phyloP scores from a whole-genome alignment of 2,329 filamentous ascomycete species.

The Verticillium longisporum region DNA sequence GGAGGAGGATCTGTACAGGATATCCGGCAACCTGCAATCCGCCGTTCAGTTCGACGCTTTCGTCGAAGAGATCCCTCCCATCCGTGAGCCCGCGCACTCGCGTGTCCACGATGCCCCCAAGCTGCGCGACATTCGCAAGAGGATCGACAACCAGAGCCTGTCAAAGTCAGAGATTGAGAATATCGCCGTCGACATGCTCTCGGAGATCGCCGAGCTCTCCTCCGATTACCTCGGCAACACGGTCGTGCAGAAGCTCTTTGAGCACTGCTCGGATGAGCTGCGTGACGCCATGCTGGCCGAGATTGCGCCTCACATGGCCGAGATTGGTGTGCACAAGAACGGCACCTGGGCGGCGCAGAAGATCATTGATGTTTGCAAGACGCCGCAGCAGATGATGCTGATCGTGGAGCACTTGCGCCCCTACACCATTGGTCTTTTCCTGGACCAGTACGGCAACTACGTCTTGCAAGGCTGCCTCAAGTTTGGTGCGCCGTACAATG shows the following conservation, averaged over 20 bases:
- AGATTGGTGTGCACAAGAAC: conserved; percentile 98
- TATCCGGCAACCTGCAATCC: conserved; percentile 65
- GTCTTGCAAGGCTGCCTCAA: conserved; percentile 94
- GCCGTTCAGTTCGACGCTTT: conserved; percentile 71
- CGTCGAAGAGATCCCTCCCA: conserved; percentile 77
- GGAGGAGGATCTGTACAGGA: conserved; percentile 68
- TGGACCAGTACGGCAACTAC: conserved; percentile 98
- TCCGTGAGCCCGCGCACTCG: conserved; percentile 82
- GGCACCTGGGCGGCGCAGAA: conserved; percentile 99
- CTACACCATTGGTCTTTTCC: conserved; percentile 84
- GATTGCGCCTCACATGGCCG: conserved; percentile 86
- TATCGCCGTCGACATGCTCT: conserved; percentile 88
- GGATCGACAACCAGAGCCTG: conserved; percentile 91
- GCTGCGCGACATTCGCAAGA: conserved; percentile 90
- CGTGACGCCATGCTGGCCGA: conserved; percentile 86
- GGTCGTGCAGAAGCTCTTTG: conserved; percentile 99
- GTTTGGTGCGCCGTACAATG: conserved; percentile 81
- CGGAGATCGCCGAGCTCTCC: conserved; percentile 88
- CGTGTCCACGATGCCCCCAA: conserved; percentile 90
- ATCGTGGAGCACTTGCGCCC: conserved; percentile 80
- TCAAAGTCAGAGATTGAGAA: conserved; percentile 83
- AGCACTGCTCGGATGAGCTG: conserved; percentile 84
- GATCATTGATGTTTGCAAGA: conserved; percentile 95
- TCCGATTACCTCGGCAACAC: conserved; percentile 98
- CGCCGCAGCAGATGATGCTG: conserved; percentile 70